phyloP scores from a whole-genome alignment of 2,329 filamentous ascomycete genomes.

The Sphaerulina populicola region DNA sequence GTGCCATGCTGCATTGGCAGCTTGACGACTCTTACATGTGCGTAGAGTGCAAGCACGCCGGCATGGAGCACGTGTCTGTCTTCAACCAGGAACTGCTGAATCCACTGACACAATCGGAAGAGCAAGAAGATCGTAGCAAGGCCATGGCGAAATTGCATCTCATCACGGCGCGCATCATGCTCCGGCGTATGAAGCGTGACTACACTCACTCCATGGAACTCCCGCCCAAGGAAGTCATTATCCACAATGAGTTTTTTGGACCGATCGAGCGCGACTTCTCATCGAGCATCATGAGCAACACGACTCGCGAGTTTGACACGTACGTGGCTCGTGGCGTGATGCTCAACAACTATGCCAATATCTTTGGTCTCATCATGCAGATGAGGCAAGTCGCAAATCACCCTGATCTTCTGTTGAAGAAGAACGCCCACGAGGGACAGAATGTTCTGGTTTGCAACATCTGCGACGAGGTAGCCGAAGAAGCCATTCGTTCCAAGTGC shows the following conservation, averaged over 20 bases:
- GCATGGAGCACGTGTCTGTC: slow-evolving; percentile 63
- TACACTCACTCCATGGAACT: slow-evolving; percentile 93
- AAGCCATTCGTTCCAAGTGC: slow-evolving; percentile 84
- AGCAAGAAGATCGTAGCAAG: slow-evolving; percentile 49
- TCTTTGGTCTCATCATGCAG: slow-evolving; percentile 97
- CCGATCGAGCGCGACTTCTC: slow-evolving; percentile 95
- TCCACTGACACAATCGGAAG: slow-evolving; percentile 49
- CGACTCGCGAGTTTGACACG: slow-evolving; percentile 81
- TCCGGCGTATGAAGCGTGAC: slow-evolving; percentile 87
- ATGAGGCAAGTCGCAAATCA: slow-evolving; percentile 98
- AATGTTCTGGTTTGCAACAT: slow-evolving; percentile 89
- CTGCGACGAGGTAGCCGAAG: slow-evolving; percentile 92
- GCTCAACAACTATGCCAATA: slow-evolving; percentile 95
- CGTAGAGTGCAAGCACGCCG: slow-evolving; percentile 57
- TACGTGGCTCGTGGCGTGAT: slow-evolving; percentile 92
- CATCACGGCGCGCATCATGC: slow-evolving; percentile 89
- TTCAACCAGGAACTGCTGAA: slow-evolving; percentile 95
- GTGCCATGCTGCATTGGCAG: slow-evolving; percentile 74
- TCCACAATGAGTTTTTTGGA: slow-evolving; percentile 93
- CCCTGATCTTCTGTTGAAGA: slow-evolving; percentile 86
- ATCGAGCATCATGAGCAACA: slow-evolving; percentile 87
- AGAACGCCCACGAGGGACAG: slow-evolving; percentile 73
- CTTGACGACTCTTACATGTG: slow-evolving; percentile 66
- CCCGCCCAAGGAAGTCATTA: slow-evolving; percentile 83
- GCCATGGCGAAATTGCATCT: slow-evolving; percentile 77